Percentiles rank a stretch among this genome's conserved stretches.
phyloP scores from a whole-genome alignment of 495 filamentous ascomycete genomes.

The Neurospora africana region DNA sequence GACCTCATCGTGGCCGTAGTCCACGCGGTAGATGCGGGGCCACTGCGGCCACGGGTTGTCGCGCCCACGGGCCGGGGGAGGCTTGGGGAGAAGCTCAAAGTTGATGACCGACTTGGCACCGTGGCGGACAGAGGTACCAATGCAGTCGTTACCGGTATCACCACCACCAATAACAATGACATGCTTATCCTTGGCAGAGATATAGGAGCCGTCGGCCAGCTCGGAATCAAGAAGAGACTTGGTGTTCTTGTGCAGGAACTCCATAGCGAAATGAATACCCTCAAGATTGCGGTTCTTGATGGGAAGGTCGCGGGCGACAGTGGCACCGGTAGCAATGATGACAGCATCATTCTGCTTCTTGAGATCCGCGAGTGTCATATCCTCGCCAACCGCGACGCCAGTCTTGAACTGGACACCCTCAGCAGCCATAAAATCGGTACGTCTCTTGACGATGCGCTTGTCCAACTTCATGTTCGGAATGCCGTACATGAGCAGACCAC shows the following conservation, averaged over 20 bases:
- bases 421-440: conserved; percentile 89
- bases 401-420: conserved; percentile 84
- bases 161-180: conserved; percentile 97
- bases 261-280: conserved; percentile 96
- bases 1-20: conserved; percentile 95
- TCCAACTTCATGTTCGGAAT: conserved; percentile 99
- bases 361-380: conserved; percentile 65
- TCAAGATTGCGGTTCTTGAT: conserved; percentile 85
- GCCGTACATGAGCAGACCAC: conserved; percentile 95
- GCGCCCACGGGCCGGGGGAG: conserved; percentile 82
- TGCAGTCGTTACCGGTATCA: conserved; percentile 98
- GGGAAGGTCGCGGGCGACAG: conserved; percentile 90
- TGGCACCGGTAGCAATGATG: conserved; percentile 93
- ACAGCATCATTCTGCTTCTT: conserved; percentile 74
- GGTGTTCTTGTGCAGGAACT: conserved; percentile 96
- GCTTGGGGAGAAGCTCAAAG: conserved; percentile 94
- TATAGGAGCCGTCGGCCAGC: conserved; percentile 77
- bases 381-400: conserved; percentile 67
- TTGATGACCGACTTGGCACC: conserved; percentile 95
- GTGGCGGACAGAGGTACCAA: conserved; percentile 95
- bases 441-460: conserved; percentile 94
- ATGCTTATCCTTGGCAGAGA: conserved; percentile 93
- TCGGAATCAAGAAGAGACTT: conserved; percentile 95
- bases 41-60: conserved; percentile 99
- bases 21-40: conserved; percentile 96